Base-by-base conservation (phyloP, 306 rosid genomes). In the Quercus engelmannii region DNA sequence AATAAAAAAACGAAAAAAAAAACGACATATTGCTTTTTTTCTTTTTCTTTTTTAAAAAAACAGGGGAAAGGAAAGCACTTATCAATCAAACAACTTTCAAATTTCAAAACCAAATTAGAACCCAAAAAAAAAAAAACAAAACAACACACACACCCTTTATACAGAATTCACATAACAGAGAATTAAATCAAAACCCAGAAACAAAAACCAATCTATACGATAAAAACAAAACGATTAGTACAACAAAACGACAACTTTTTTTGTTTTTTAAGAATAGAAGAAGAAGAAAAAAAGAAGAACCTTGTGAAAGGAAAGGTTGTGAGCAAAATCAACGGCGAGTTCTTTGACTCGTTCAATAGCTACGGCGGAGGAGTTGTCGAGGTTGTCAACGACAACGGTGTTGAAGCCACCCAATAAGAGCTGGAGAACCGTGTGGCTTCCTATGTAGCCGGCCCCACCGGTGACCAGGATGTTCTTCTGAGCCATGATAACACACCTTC, bases 361-460 rank as follows among this genome's bases (percentile, higher is more conserved):
- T 65, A 88, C 35, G 56, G 88, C 86, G 1, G 96, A 93, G 49
- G 99, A 86, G 85, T 96, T 96, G 58, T 96, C 98, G 23, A 96
- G 92, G 69, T 90, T 93, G 61, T 96, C 99, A 59, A 96, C 89
- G 17, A 96, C 90, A 56, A 90, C 94, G 52, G 93, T 69, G 26
- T 73, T 85, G 80, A 87, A 93, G 19, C 97, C 98, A 6, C 88
- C 97, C 71, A 90, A 91, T 4, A 96, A 55, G 38, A 93, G 98
- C 76, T 93, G 99, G 19, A 96, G 92, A 63, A 93, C 98, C 38
- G 99, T 93, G 80, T 96, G 99, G 85, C 79, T 82, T 17, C 98
- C 99, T 84, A 93, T 93, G 80, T 96, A 96, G 52, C 99, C 98
- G 88, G 97, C 99, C 0, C 98, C 99, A 4, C 99, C 99, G 31